Conservation (phyloP, 1,139 yeast genomes). For the Suhomyces guaymorum region DNA sequence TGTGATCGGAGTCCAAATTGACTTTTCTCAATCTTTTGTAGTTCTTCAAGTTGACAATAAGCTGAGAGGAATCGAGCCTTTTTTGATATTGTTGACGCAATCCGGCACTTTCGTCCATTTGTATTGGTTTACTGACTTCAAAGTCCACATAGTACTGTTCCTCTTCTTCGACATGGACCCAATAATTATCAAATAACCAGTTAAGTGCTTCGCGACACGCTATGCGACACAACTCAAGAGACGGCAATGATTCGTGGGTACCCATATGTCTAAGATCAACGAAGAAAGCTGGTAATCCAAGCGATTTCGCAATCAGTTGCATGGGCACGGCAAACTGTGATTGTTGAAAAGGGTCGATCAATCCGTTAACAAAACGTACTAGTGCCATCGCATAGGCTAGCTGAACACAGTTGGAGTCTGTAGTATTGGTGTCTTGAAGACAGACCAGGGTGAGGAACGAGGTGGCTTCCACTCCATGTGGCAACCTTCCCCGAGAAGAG, state of each 20-base stretch:
- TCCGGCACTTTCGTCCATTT: background rate
- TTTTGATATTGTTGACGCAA: constrained; percentile 1
- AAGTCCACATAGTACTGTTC: constrained; percentile 27
- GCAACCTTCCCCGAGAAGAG: constrained; percentile 42
- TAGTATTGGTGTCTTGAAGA: constrained; percentile 22
- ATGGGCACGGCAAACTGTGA: constrained; percentile 78
- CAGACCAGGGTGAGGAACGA: constrained; percentile 57
- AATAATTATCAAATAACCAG: constrained; percentile 78
- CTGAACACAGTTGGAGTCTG: constrained; percentile 36
- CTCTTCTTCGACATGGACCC: constrained; percentile 51
- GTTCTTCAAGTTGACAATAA: constrained; percentile 23
- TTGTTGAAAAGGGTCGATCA: constrained; percentile 84
- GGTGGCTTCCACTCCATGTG: constrained; percentile 57
- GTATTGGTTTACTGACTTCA: constrained; percentile 3
- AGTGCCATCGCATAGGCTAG: constrained; percentile 74
- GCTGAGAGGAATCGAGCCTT: constrained; percentile 6
- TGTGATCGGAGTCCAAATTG: constrained; percentile 40
- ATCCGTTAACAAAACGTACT: constrained; percentile 87
- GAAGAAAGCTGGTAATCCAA: constrained; percentile 75
- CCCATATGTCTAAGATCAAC: constrained; percentile 91
- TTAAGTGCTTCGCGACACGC: constrained; percentile 60
- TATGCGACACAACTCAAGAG: constrained; percentile 61
- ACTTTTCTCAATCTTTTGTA: constrained; percentile 47
- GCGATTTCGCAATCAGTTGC: constrained; percentile 66
- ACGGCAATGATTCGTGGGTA: constrained; percentile 85